phyloP scores from a whole-genome alignment of 768 basidiomycete species.

The Suillus americanus region DNA sequence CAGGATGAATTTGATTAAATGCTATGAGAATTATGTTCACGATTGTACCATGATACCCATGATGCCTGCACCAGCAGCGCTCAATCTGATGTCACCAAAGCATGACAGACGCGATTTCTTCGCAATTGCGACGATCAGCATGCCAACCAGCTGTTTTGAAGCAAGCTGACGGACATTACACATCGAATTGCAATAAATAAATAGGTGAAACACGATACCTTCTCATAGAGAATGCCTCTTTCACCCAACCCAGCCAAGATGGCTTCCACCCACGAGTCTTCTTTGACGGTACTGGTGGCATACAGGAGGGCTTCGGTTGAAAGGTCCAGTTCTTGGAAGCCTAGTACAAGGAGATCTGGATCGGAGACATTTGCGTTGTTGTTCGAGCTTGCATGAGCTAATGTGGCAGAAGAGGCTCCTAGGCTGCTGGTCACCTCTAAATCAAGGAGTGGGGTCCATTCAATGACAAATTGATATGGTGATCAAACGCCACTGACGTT shows the following conservation, averaged over 20 bases:
- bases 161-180: conserved; percentile 45
- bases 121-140: conserved; percentile 70
- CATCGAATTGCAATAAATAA: background rate
- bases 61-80: conserved; percentile 67
- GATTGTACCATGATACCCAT: conserved; percentile 70
- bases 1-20: conserved; percentile 2
- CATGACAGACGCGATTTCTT: conserved; percentile 49
- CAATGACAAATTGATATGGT: background rate
- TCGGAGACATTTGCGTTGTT: conserved; percentile 32
- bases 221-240: conserved; percentile 60
- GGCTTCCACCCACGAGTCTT: conserved; percentile 71
- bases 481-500: conserved; percentile 17
- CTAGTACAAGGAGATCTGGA: conserved; percentile 72
- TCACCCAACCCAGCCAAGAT: conserved; percentile 72
- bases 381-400: background rate
- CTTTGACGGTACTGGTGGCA: conserved; percentile 55
- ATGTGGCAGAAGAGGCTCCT: conserved; percentile 12
- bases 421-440: conserved; percentile 13
- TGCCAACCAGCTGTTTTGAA: conserved; percentile 82
- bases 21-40: background rate
- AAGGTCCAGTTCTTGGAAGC: conserved; percentile 79
- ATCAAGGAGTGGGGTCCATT: background rate
- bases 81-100: conserved; percentile 53
- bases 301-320: conserved; percentile 80
- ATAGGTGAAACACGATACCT: conserved; percentile 39